phyloP scores from a whole-genome alignment of 805 yeast genomes.

The Saccharomycopsis malanga region DNA sequence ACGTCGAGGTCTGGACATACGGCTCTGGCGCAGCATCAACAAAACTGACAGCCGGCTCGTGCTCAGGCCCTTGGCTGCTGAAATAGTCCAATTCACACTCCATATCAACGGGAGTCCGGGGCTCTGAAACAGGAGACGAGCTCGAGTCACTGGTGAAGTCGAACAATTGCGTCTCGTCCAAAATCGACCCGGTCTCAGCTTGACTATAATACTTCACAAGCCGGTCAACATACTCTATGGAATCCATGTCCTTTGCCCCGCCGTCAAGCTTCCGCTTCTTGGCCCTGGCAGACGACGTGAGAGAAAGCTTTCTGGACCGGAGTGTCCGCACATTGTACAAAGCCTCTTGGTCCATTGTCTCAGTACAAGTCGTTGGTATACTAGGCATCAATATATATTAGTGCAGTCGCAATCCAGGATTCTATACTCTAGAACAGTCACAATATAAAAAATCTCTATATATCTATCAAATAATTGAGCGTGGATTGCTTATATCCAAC shows the following conservation, averaged over 20 bases:
- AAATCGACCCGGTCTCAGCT: neutral
- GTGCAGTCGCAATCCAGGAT: too few species aligned
- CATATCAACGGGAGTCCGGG: neutral
- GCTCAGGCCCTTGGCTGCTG: neutral
- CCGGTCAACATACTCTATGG: slow-evolving; percentile 13
- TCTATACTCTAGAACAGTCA: too few species aligned
- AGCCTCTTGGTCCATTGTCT: neutral
- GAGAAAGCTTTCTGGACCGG: neutral
- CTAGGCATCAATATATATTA: too few species aligned
- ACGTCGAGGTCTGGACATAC: neutral
- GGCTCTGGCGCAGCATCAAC: neutral
- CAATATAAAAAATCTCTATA: too few species aligned
- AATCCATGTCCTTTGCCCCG: slow-evolving; percentile 5
- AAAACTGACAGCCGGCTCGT: neutral
- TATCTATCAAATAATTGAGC: too few species aligned
- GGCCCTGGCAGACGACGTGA: neutral
- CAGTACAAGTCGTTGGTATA: too few species aligned
- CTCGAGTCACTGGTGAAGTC: neutral
- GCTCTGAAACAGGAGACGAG: neutral
- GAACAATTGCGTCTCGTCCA: neutral
- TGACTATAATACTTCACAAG: slow-evolving; percentile 9
- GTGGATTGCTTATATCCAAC: too few species aligned
- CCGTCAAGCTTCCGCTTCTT: neutral
- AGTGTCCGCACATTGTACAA: neutral
- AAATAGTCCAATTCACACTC: neutral